phyloP scores from a whole-genome alignment of 2,329 filamentous ascomycete species.

The Fusarium sp. region DNA sequence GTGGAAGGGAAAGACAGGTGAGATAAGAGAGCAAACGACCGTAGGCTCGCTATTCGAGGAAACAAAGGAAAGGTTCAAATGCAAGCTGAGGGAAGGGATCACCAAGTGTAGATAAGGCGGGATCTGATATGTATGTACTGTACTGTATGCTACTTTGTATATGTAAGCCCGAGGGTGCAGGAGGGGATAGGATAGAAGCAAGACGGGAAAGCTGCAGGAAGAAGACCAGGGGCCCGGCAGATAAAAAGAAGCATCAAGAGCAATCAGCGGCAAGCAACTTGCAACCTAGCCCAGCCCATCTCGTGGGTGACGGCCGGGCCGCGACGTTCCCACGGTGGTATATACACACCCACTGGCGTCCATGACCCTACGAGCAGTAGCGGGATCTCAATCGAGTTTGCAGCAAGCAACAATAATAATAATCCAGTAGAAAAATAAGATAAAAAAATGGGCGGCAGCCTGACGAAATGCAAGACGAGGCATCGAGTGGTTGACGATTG shows the following conservation, averaged over 20 bases:
- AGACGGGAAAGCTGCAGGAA: constrained; percentile 38
- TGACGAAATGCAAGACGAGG: constrained; percentile 27
- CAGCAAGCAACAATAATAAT: constrained; percentile 15
- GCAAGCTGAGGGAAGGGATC: constrained; percentile 12
- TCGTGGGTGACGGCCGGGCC: constrained; percentile 30
- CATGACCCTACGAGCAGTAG: constrained; percentile 11
- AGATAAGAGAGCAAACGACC: constrained; percentile 22
- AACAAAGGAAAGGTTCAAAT: constrained; percentile 11
- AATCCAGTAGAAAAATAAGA: constrained; percentile 25
- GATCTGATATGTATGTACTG: constrained; percentile 36
- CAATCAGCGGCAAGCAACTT: constrained; percentile 28
- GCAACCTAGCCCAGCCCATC: constrained; percentile 26
- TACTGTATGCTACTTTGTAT: constrained; percentile 39
- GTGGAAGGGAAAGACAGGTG: constrained; percentile 17
- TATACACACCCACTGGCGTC: constrained; percentile 29
- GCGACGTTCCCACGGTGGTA: constrained; percentile 19
- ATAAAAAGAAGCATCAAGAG: constrained; percentile 35
- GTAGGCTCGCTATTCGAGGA: constrained; percentile 21
- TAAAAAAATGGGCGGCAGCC: constrained; percentile 37
- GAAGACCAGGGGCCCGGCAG: constrained; percentile 40
- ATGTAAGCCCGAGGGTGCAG: constrained; percentile 31
- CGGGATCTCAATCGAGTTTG: constrained; percentile 22
- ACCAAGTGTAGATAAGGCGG: constrained; percentile 20
- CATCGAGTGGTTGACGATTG: constrained; percentile 44
- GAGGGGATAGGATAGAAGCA: constrained; percentile 22